These are phyloP conservation scores for Xylariaceae sp. DNA, from an alignment of 2,329 filamentous ascomycete species.

Conservation along the genomic window DNA sequence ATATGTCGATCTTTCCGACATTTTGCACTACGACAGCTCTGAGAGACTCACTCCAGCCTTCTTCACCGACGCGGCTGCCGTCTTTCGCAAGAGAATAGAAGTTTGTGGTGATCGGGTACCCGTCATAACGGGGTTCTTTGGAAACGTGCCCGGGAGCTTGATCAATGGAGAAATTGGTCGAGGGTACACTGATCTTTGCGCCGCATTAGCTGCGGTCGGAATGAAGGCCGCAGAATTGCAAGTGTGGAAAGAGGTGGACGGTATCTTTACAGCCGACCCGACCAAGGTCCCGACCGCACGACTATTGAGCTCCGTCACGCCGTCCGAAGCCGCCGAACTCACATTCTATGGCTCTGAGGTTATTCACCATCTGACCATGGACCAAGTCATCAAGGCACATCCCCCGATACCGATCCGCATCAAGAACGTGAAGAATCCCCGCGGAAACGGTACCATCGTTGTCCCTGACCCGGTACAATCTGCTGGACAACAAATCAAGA, in stretches of 20 bases:
- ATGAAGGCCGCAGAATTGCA: conserved; percentile 85
- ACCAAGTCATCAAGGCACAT: conserved; percentile 81
- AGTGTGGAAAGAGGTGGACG: conserved; percentile 98
- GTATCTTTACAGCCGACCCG: conserved; percentile 79
- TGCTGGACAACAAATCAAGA: conserved; percentile 55
- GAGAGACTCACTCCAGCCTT: conserved; percentile 63
- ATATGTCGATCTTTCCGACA: conserved; percentile 84
- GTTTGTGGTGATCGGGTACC: conserved; percentile 66
- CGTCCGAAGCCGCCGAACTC: conserved; percentile 90
- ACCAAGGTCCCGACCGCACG: conserved; percentile 89
- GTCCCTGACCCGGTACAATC: conserved; percentile 66
- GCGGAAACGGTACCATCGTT: conserved; percentile 74
- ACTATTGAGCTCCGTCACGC: conserved; percentile 83
- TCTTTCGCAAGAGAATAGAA: conserved; percentile 60
- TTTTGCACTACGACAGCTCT: conserved; percentile 63
- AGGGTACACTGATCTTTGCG: conserved; percentile 95
- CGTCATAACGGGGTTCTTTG: conserved; percentile 91
- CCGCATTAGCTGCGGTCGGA: conserved; percentile 85
- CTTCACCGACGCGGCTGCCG: conserved; percentile 60
- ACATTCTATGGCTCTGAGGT: conserved; percentile 95
- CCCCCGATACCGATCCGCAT: conserved; percentile 80
- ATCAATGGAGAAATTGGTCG: conserved; percentile 85
- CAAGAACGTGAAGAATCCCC: conserved; percentile 87
- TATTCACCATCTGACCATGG: conserved; percentile 98
- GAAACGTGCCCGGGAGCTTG: conserved; percentile 83